Base-by-base conservation (phyloP, 495 filamentous ascomycete species). In the Penicillium argentinense region DNA sequence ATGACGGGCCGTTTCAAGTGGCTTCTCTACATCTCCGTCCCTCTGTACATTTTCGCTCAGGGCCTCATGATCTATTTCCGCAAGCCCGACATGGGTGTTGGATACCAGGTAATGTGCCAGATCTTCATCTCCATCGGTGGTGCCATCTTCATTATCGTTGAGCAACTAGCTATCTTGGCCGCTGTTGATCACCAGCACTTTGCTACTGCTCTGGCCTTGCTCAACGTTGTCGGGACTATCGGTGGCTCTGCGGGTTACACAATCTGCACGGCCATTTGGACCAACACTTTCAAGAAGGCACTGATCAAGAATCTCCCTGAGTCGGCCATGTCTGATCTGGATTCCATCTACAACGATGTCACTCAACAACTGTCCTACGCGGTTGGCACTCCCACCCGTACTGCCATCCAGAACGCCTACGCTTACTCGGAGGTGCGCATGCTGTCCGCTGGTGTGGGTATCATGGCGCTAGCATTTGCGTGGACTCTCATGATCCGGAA, bases 61-160 rank as follows among this genome's bases (percentile, higher is more conserved):
- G 76, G 84, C 12, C 74, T 84, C 34, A 75, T 85, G 75, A 85
- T 68, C 53, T 76, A 63, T 51, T 87, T 86, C 73, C 79, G 84
- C 27, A 76, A 82, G 17, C 70, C 77, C 38, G 62, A 68, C 30
- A 63, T 65, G 22, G 51, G 67, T 39, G 63, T 86, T 22, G 83
- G 81, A n/a, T 85, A 82, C 59, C 70, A 88, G 25, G 67, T 86
- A 57, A 84, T 87, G 79, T 82, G 76, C 54, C 82, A 88, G 58
- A 83, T 88, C 58, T 80, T 86, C 65, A 83, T 87, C 50, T 76
- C 83, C n/a, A 73, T 88, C 33, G 69, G 71, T 17, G 82, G 80
- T 21, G 72, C 78, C 18, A 74, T 71, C n/a, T 60, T 81, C 13
- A 51, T 87, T 39, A 80, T 87, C 55, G 69, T 63, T 45, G 76